Evolutionary conservation across 495 filamentous ascomycete genomes (phyloP), one percentile per base, ranked within the genome.

Genomic region (Xylaria flabelliformis): DNA sequence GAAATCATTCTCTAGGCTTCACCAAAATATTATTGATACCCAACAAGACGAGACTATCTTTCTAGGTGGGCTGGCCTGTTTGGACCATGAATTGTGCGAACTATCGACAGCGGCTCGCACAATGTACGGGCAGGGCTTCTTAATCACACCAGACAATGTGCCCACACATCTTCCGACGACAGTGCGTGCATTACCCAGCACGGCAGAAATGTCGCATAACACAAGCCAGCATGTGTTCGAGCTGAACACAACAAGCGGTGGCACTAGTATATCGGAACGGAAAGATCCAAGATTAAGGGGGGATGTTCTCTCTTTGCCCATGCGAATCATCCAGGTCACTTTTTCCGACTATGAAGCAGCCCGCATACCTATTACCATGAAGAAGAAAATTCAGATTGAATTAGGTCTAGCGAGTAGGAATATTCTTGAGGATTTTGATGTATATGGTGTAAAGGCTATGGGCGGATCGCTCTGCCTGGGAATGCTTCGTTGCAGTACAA

Each of bases 21-120:
- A 71, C 36, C 13, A 39, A 29, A 8, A 62, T 0, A 61, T 69
- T 8, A 21, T 69, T 1, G 8, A 50, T 24, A 50, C 29, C 17
- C 55, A 44, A n/a, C 46, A 29, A 4, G 66, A 68, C 41, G 66
- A 68, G 1, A 68, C 66, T 10, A 46, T 68, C 13, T 68, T 68
- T 21, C 1, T 68, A 1, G 66, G 66, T 2, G 66, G 66, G 13
- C 8, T 68, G 1, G 13, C 0, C 4, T 26, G 0, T 8, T 2
- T 32, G 0, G 64, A 66, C 4, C 1, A 66, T 19, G 64, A 66
- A 1, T 36, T 66, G 12, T 1, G 13, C 6, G 26, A n/a, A 51
- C 15, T 4, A 19, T 39, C 56, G 56, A 59, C 4, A 0, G 24
- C 9, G 24, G 8, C 24, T 21, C 29, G 3, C 32, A 46, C 39